These are phyloP conservation scores for Fusarium verticillioides DNA, from an alignment of 2,329 filamentous ascomycete species.

Conservation along the genomic window DNA sequence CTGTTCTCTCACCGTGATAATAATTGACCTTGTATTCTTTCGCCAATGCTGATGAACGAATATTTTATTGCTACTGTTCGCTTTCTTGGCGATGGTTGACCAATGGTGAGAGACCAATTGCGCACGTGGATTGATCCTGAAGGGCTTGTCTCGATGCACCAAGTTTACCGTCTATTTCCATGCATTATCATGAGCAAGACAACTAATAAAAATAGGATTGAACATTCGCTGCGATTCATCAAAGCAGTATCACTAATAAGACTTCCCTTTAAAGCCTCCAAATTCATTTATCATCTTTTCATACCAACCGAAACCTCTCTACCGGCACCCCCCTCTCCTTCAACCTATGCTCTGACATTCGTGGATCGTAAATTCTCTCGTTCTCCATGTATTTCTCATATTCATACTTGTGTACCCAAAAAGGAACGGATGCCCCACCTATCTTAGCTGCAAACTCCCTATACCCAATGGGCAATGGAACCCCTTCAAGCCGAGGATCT, in stretches of 20 bases:
- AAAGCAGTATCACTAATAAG: accelerated
- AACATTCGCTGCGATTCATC: background rate
- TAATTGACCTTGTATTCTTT: background rate
- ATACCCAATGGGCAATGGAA: too few species aligned
- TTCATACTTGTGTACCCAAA: too few species aligned
- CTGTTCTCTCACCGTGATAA: background rate
- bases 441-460: too few species aligned
- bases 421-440: too few species aligned
- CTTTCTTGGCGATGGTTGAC: background rate
- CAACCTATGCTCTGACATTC: background rate
- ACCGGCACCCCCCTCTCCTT: background rate
- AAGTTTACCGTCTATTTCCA: background rate
- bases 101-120: accelerated
- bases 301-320: background rate
- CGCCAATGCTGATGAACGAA: too few species aligned
- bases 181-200: background rate
- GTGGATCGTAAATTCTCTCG: background rate
- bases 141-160: background rate
- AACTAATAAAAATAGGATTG: accelerated
- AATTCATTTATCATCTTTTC: too few species aligned
- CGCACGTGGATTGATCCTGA: background rate
- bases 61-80: background rate
- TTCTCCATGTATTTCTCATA: too few species aligned
- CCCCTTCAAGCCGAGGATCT: too few species aligned
- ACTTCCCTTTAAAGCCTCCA: background rate